phyloP scores from a whole-genome alignment of 306 rosid species.

The Sechiopsis laciniata region DNA sequence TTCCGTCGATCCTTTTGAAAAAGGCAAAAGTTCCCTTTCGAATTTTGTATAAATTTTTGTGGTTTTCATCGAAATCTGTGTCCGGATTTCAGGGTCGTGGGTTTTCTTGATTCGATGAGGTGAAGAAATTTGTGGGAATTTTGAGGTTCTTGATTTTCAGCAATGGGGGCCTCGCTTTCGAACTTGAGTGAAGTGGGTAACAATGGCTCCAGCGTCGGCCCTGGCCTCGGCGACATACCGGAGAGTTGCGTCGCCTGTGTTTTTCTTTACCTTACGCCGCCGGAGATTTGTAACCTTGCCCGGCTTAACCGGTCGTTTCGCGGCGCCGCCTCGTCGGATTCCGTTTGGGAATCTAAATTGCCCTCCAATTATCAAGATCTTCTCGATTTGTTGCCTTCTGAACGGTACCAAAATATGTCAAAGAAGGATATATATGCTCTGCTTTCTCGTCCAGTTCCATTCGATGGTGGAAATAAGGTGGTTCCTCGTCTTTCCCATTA shows the following conservation, averaged over 20 bases:
- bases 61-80: constrained; percentile 14
- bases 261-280: constrained; percentile 70
- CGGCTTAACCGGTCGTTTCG: constrained; percentile 75
- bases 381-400: constrained; percentile 51
- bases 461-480: constrained; percentile 74
- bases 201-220: constrained; percentile 49
- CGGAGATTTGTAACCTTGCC: constrained; percentile 84
- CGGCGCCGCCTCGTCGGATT: constrained; percentile 84
- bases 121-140: constrained; percentile 4
- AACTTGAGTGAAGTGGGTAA: constrained; percentile 43
- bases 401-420: constrained; percentile 43
- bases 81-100: background rate
- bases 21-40: background rate
- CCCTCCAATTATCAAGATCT: constrained; percentile 71
- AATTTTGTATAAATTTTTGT: background rate
- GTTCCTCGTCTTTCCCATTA: constrained; percentile 22
- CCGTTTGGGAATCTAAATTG: constrained; percentile 74
- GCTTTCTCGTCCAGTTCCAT: constrained; percentile 59
- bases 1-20: background rate
- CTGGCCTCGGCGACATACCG: constrained; percentile 88
- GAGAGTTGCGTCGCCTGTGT: constrained; percentile 89
- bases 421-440: constrained; percentile 72
- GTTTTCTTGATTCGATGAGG: background rate
- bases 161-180: constrained; percentile 80
- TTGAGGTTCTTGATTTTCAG: constrained; percentile 1